Percentiles rank a stretch among this genome's conserved stretches.
phyloP scores from a whole-genome alignment of 2,329 filamentous ascomycete genomes.

The Cladophialophora chaetospira region DNA sequence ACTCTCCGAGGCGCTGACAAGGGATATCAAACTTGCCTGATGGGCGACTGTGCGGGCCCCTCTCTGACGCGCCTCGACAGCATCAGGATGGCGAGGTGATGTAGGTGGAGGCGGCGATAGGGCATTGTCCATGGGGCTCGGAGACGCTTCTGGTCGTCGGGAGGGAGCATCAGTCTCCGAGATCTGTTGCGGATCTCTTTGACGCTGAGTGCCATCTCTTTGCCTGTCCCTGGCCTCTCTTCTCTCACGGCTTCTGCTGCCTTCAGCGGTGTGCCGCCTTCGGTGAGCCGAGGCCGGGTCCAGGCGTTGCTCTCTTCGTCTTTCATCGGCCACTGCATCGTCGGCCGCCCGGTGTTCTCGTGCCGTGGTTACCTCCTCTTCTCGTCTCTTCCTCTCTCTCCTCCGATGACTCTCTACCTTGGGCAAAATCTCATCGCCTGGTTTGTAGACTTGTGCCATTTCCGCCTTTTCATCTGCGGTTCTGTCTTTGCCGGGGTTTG shows the following conservation, averaged over 20 bases:
- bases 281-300: constrained; percentile 24
- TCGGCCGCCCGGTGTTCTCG: constrained; percentile 70
- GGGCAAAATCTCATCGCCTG: constrained; percentile 78
- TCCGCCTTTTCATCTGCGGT: constrained; percentile 73
- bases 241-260: constrained; percentile 44
- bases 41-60: constrained; percentile 72
- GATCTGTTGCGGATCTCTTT: constrained; percentile 10
- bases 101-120: constrained; percentile 21
- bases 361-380: constrained; percentile 50
- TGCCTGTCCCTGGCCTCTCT: constrained; percentile 42
- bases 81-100: constrained; percentile 33
- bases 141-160: constrained; percentile 29
- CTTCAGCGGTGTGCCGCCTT: constrained; percentile 10
- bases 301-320: constrained; percentile 53
- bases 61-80: constrained; percentile 36
- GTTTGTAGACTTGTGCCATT: constrained; percentile 73
- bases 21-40: constrained; percentile 81
- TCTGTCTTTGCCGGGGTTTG: constrained; percentile 75
- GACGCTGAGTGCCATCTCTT: constrained; percentile 26
- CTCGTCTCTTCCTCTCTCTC: constrained; percentile 47
- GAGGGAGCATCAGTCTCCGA: constrained; percentile 23
- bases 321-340: constrained; percentile 41
- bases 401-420: constrained; percentile 56
- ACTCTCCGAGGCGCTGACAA: constrained; percentile 74
- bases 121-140: constrained; percentile 22